Evolutionary conservation across 768 basidiomycete species (phyloP).

Genomic region (Rhodotorula graminis): DNA sequence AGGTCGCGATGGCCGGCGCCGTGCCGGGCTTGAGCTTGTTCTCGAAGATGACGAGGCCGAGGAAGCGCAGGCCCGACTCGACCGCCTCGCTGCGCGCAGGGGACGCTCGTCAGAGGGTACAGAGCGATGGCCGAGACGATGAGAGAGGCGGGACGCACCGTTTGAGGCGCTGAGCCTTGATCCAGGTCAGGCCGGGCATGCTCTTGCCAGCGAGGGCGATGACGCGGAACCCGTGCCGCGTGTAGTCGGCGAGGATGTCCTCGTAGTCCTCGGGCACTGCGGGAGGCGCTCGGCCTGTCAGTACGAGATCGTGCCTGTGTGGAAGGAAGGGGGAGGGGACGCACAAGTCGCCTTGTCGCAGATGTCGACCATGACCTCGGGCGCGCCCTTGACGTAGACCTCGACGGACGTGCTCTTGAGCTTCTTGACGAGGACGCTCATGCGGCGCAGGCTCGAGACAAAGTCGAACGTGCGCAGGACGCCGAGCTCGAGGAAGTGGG

Average conservation of each 20-base stretch:
- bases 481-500: slow-evolving; percentile 93
- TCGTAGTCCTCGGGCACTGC: slow-evolving; percentile 94
- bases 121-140: not conserved
- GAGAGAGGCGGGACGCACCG: slow-evolving; percentile 54
- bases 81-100: slow-evolving; percentile 72
- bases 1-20: slow-evolving; percentile 76
- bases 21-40: slow-evolving; percentile 94
- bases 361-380: slow-evolving; percentile 94
- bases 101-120: not conserved
- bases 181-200: slow-evolving; percentile 87
- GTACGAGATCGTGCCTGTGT: too few species aligned
- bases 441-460: slow-evolving; percentile 81
- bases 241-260: slow-evolving; percentile 92
- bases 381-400: slow-evolving; percentile 97
- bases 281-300: not conserved
- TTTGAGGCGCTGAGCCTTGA: slow-evolving; percentile 94
- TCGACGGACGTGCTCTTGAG: slow-evolving; percentile 94
- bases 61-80: slow-evolving; percentile 79
- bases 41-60: slow-evolving; percentile 95
- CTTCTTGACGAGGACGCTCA: slow-evolving; percentile 96
- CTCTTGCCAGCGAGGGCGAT: slow-evolving; percentile 97
- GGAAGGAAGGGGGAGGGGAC: slow-evolving; percentile 44
- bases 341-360: slow-evolving; percentile 85
- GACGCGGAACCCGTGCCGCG: slow-evolving; percentile 90
- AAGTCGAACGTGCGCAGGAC: slow-evolving; percentile 96